Base-by-base conservation (phyloP, 768 basidiomycete species). In the Mycena leptocephala region DNA sequence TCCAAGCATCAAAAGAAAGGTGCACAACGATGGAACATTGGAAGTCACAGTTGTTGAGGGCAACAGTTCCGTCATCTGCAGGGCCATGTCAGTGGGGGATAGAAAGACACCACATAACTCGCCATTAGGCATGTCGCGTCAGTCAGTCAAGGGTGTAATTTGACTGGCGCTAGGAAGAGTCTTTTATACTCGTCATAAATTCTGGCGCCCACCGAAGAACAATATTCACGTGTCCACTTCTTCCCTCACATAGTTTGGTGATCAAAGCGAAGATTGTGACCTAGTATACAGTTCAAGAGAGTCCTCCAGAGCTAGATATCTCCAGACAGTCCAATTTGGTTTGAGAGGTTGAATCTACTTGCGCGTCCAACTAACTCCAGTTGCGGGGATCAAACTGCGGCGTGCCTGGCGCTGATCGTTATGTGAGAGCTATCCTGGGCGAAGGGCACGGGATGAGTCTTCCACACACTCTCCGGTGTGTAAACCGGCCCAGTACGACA, bases 31-130 rank as follows among this genome's bases (percentile, higher is more conserved):
- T 26, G 39, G 64, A 55, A 10, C 37, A 30, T 33, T 51, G 58
- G 59, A 39, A 63, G 86, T 64, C 78, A 88, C 88, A 86, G 76
- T 89, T 88, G 80, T 89, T 89, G 4, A 89, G 79, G 41, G 75
- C 80, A 43, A 83, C 84, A 32, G 82, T 83, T 71, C 69, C 69
- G 39, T 26, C 63, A 56, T 70, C 69, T 76, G 22, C 43, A 53
- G 43, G 41, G 59, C 28, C 37, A 65, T 59, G 53, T 76, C 74
- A 76, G 24, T 30, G n/a, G 33, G 20, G 18, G 28, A 61, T 24
- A 32, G 41, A 37, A 51, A 61, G 33, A 24, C 26, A 66, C 46
- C 55, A 62, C 33, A 55, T 24, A 66, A 43, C 53, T 66, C 35
- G 41, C 74, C 74, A 30, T 76, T 71, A 14, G 69, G 69, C 69